Percentiles rank a stretch among this genome's conserved stretches.
Conservation (phyloP, 2,329 filamentous ascomycete species). For the Colletotrichum neosansevieriae region DNA sequence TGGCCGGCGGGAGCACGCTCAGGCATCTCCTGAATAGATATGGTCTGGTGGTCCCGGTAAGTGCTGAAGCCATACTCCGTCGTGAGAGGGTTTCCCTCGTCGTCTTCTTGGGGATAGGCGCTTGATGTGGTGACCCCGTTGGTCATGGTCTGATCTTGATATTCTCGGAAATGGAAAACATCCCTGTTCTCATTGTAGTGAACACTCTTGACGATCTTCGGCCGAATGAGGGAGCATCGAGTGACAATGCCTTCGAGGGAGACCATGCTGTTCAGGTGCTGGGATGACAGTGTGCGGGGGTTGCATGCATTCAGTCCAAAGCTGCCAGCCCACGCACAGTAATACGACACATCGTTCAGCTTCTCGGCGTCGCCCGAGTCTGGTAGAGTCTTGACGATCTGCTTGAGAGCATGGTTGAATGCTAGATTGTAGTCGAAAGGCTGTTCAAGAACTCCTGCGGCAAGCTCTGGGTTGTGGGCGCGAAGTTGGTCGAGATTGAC, state of each 20-base stretch:
- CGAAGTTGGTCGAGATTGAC: slow-evolving; percentile 93
- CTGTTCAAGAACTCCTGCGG: slow-evolving; percentile 80
- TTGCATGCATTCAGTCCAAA: slow-evolving; percentile 97
- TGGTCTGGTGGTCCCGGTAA: slow-evolving; percentile 96
- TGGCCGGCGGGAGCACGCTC: slow-evolving; percentile 95
- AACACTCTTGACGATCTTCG: slow-evolving; percentile 98
- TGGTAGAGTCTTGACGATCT: slow-evolving; percentile 84
- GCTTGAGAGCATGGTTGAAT: slow-evolving; percentile 91
- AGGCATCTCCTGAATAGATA: slow-evolving; percentile 99
- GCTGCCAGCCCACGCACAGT: slow-evolving; percentile 96
- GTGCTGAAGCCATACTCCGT: slow-evolving; percentile 97
- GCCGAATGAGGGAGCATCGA: slow-evolving; percentile 92
- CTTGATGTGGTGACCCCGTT: slow-evolving; percentile 89
- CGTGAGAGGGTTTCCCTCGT: slow-evolving; percentile 89
- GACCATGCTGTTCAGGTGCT: slow-evolving; percentile 95
- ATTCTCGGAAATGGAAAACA: slow-evolving; percentile 89
- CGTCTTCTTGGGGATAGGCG: slow-evolving; percentile 94
- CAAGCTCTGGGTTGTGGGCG: slow-evolving; percentile 85
- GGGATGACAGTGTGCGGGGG: slow-evolving; percentile 88
- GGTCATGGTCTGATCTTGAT: slow-evolving; percentile 97
- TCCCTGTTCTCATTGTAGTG: slow-evolving; percentile 92
- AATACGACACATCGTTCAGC: slow-evolving; percentile 85
- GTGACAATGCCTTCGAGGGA: slow-evolving; percentile 98
- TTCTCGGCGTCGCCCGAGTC: slow-evolving; percentile 82
- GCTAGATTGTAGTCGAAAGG: slow-evolving; percentile 91